These are phyloP conservation scores for Panicum miliaceum DNA, from an alignment of 176 grass and related monocot genomes.

Conservation along the genomic window DNA sequence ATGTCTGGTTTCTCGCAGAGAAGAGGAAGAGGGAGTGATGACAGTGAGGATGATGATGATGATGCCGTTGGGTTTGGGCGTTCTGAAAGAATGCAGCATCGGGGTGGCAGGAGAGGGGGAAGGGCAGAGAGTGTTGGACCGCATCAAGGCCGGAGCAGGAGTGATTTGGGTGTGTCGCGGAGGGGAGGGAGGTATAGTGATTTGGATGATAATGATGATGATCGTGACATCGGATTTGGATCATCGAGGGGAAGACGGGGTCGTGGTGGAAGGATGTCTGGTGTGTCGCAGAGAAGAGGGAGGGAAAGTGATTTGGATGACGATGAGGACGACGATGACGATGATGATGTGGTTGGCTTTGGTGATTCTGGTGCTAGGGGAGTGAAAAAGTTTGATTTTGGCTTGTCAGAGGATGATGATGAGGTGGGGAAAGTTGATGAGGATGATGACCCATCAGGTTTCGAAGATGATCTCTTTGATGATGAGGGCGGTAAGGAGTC, in stretches of 20 bases:
- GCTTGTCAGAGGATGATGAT: slow-evolving; percentile 50
- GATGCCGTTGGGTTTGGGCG: slow-evolving; percentile 35
- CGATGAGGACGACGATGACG: neutral
- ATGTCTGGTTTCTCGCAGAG: slow-evolving; percentile 33
- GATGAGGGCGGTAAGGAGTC: slow-evolving; percentile 40
- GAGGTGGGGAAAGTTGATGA: slow-evolving; percentile 47
- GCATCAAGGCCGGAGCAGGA: slow-evolving; percentile 20
- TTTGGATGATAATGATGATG: slow-evolving; percentile 50
- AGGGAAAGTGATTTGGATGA: slow-evolving; percentile 43
- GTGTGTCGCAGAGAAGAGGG: slow-evolving; percentile 35
- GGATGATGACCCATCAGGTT: slow-evolving; percentile 60
- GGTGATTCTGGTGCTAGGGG: slow-evolving; percentile 41
- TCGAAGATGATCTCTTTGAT: slow-evolving; percentile 54
- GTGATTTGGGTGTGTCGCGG: neutral
- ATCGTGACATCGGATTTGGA: slow-evolving; percentile 39
- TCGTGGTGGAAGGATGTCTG: slow-evolving; percentile 40
- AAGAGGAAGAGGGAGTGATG: slow-evolving; percentile 49
- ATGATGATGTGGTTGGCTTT: slow-evolving; percentile 31
- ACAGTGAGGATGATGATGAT: neutral
- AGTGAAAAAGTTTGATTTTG: slow-evolving; percentile 32
- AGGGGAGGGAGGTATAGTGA: slow-evolving; percentile 50
- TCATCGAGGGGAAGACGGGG: slow-evolving; percentile 44
- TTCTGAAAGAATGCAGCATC: slow-evolving; percentile 1
- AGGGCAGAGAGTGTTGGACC: neutral
- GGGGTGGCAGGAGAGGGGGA: neutral